Percentiles rank a stretch among this genome's conserved stretches.
Conservation (phyloP, 2,329 filamentous ascomycete species). For the Xylariales sp. region DNA sequence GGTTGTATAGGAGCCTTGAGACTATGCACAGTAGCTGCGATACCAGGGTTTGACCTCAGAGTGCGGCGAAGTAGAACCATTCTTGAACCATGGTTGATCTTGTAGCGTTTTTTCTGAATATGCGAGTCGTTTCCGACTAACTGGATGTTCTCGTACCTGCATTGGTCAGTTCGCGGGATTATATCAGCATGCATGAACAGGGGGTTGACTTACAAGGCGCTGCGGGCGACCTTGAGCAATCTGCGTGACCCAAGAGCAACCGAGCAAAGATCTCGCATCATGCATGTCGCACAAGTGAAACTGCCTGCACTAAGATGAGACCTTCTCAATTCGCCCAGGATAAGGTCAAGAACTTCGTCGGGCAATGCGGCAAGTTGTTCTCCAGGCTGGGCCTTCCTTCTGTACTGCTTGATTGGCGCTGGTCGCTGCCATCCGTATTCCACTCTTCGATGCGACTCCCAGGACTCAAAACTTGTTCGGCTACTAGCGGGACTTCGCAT, state of each 20-base stretch:
- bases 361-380: slow-evolving; percentile 53
- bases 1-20: slow-evolving; percentile 51
- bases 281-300: slow-evolving; percentile 58
- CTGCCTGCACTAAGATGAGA: slow-evolving; percentile 44
- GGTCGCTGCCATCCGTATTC: slow-evolving; percentile 29
- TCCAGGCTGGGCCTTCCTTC: slow-evolving; percentile 35
- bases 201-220: slow-evolving; percentile 40
- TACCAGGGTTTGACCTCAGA: slow-evolving; percentile 45
- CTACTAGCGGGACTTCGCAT: slow-evolving; percentile 28
- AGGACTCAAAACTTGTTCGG: slow-evolving; percentile 36
- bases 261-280: slow-evolving; percentile 56
- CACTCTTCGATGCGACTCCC: slow-evolving; percentile 27
- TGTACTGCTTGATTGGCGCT: slow-evolving; percentile 29
- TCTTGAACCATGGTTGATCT: slow-evolving; percentile 46
- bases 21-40: slow-evolving; percentile 51
- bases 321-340: slow-evolving; percentile 49
- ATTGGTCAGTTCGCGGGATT: slow-evolving; percentile 7
- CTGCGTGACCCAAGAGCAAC: slow-evolving; percentile 47
- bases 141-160: slow-evolving; percentile 54
- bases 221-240: slow-evolving; percentile 46
- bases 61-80: slow-evolving; percentile 54
- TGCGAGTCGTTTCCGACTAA: slow-evolving; percentile 53
- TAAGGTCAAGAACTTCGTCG: slow-evolving; percentile 52
- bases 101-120: slow-evolving; percentile 53
- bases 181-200: neutral